A percentile compares a stretch with the other conserved stretches of the same genome.
Conservation (phyloP, 2,329 filamentous ascomycete genomes). For the Aureobasidium pullulans region DNA sequence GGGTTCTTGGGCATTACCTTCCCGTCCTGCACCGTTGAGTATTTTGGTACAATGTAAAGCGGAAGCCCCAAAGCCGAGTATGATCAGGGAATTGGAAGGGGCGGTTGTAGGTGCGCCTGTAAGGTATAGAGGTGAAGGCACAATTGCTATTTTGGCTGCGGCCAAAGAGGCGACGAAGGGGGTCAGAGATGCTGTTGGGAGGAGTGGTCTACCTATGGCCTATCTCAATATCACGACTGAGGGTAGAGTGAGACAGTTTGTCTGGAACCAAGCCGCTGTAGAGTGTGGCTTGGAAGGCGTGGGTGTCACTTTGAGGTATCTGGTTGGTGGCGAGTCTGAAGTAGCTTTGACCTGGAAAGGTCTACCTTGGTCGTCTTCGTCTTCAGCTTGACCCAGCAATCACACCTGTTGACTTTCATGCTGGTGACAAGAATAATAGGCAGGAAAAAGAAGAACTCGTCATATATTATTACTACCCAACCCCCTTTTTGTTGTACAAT, state of each 20-base stretch:
- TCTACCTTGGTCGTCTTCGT: conserved; percentile 17
- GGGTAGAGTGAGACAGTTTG: conserved; percentile 57
- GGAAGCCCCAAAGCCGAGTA: conserved; percentile 46
- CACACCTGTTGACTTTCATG: background rate
- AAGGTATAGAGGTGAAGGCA: conserved; percentile 59
- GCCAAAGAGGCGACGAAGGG: conserved; percentile 68
- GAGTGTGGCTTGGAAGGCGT: conserved; percentile 54
- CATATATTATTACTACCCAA: conserved; percentile 6
- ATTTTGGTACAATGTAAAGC: conserved; percentile 63
- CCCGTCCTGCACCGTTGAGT: conserved; percentile 23
- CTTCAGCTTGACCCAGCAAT: background rate
- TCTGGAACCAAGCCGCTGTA: conserved; percentile 64
- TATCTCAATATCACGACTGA: conserved; percentile 56
- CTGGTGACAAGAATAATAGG: no score
- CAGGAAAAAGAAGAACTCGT: background rate
- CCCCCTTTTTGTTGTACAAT: background rate
- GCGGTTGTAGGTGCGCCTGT: conserved; percentile 65
- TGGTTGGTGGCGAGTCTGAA: conserved; percentile 15
- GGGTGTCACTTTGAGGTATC: conserved; percentile 18
- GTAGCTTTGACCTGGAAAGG: conserved; percentile 25
- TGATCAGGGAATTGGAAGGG: conserved; percentile 71
- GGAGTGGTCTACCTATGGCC: conserved; percentile 63
- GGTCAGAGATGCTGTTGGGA: conserved; percentile 62
- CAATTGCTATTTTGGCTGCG: conserved; percentile 65
- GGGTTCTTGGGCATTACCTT: conserved; percentile 59